A percentile compares a stretch with the other conserved stretches of the same genome.
Evolutionary conservation across 345 rosid genomes (phyloP).

Genomic region (Raphanus raphanistrum): DNA sequence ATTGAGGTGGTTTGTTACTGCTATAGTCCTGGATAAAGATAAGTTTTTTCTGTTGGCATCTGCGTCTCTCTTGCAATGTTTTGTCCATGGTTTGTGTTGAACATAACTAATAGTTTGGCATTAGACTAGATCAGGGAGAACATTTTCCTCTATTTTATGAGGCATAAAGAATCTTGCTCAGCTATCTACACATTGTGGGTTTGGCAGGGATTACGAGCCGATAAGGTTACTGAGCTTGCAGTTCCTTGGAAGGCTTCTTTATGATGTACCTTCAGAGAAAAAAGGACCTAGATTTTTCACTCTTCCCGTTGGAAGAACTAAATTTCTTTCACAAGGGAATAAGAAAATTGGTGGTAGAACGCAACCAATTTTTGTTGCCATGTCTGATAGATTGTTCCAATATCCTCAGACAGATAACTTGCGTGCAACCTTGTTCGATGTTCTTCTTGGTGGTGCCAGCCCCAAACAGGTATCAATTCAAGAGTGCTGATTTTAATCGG

Average conservation of each 20-base stretch:
- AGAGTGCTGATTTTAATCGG: not conserved
- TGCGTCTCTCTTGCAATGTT: not conserved
- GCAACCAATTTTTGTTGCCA: slow-evolving; percentile 69
- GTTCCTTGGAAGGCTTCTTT: slow-evolving; percentile 85
- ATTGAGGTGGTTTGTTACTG: slow-evolving; percentile 6
- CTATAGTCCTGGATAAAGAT: slow-evolving; percentile 12
- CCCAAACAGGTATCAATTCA: slow-evolving; percentile 78
- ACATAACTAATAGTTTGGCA: not conserved
- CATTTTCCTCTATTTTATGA: slow-evolving; percentile 6
- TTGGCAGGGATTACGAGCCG: slow-evolving; percentile 79
- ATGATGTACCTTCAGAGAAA: slow-evolving; percentile 85
- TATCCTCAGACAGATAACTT: slow-evolving; percentile 83
- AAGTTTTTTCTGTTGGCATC: slow-evolving; percentile 18
- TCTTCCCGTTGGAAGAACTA: slow-evolving; percentile 76
- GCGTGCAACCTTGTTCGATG: slow-evolving; percentile 89
- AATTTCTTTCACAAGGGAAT: slow-evolving; percentile 57
- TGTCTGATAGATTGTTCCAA: slow-evolving; percentile 73
- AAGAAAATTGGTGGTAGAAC: slow-evolving; percentile 58
- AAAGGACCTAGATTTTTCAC: slow-evolving; percentile 78
- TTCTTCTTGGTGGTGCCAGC: slow-evolving; percentile 99
- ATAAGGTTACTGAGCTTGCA: slow-evolving; percentile 93
- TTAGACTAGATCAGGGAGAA: slow-evolving; percentile 6
- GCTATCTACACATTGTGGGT: slow-evolving; percentile 12
- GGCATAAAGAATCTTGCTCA: slow-evolving; percentile 5
- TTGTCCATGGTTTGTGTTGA: slow-evolving; percentile 11